Evolutionary conservation across 345 rosid species (phyloP), one percentile per base, ranked within the genome.

Genomic region (Heritiera littoralis): DNA sequence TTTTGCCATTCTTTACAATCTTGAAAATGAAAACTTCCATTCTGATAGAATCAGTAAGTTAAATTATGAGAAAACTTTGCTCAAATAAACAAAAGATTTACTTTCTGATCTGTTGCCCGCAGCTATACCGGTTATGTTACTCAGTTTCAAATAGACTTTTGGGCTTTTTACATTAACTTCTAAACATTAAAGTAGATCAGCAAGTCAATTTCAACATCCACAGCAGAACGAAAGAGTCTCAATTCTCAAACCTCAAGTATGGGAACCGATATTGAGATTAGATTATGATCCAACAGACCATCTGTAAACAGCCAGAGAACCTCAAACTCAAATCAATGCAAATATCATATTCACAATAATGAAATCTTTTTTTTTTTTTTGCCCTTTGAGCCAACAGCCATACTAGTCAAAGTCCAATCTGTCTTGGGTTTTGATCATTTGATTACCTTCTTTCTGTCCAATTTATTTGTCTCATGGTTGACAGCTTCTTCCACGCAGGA

Each of bases 401-500:
- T 35, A 35, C 38, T 3, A 35, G 38, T 88, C 75, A 56, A 54
- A 38, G 64, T 74, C 80, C 49, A 77, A 30, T 81, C 83, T 78
- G 79, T 78, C 85, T 23, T 40, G 46, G 38, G 75, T 77, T 23
- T 66, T 41, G 32, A 45, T 43, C 55, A 77, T 79, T 72, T 81
- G 17, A 72, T 52, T 59, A 75, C 81, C 64, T 72, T 78, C 49
- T 72, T n/a, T 76, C 72, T 71, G 75, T 80, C 83, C 64, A 80
- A 48, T 35, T 28, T 38, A 15, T n/a, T 30, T 70, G 56, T 70
- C 74, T 17, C 30, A 17, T 14, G 46, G 48, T 51, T 52, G 17
- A n/a, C 6, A 38, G 41, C 38, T 35, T 7, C 52, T 17, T 41
- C 4, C 60, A 35, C 5, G 88, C 92, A 92, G 97, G 98, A 94